Evolutionary conservation across 2,329 filamentous ascomycete species (phyloP), one percentile per base, ranked within the genome.

Genomic region (Aspergillus carbonarius): DNA sequence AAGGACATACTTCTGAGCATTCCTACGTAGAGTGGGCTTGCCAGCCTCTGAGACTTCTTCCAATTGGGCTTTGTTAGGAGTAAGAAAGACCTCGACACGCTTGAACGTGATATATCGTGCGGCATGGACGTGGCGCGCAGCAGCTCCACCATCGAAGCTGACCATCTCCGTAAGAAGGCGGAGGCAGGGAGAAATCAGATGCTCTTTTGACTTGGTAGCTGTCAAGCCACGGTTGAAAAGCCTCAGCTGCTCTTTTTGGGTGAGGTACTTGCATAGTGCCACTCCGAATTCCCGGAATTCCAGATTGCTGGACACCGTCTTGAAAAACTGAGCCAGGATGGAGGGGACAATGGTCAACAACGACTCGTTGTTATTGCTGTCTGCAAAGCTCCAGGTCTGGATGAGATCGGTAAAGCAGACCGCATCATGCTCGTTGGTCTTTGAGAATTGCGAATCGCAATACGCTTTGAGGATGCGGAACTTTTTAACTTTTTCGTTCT

Each of bases 131-230:
- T 88, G 83, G 65, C 86, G 88, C 27, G 93, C 91, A 56, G 92
- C 82, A 42, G 86, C 85, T 13, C 95, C 96, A 15, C 92, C 92
- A 74, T 98, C 93, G 63, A 96, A 89, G 55, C 83, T 87, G 15
- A 91, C 85, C n/a, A 93, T 83, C 76, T 99, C 93, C 53, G 88
- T 90, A 60, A 99, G 82, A 53, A 99, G 79, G 57, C 93, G 87
- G 59, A 99, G 78, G 23, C 90, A 93, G 0, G 95, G 93, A 2
- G 92, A 95, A 60, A 97, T 93, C 59, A 98, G 80, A 74, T 91
- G 92, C 39, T 92, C 92, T 70, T 96, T 96, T 49, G 86, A 83
- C 74, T 92, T 93, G 23, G 90, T 88, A 0, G 91, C 86, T 3
- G 90, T 88, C 17, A 98, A 78, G 60, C 91, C 92, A 60, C 88